Conservation (phyloP, 1,284 basidiomycete genomes). For the Phellopilus nigrolimitatus region DNA sequence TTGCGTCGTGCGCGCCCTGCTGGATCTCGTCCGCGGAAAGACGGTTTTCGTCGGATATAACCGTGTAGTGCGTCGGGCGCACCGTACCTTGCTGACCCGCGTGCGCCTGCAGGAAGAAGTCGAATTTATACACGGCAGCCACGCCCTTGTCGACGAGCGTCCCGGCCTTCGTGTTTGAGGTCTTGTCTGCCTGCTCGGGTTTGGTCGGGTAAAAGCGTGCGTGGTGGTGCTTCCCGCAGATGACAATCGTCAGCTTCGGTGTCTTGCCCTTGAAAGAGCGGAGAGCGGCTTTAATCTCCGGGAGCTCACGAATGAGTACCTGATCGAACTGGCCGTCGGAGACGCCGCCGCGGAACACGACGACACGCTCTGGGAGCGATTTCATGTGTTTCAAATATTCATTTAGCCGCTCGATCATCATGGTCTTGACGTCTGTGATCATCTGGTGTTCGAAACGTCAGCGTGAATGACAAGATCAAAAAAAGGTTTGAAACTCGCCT, state of each 20-base stretch:
- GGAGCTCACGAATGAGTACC: constrained; percentile 53
- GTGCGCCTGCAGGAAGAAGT: constrained; percentile 78
- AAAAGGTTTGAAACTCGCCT: constrained; percentile 50
- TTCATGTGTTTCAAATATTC: constrained; percentile 51
- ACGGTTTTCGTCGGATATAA: constrained; percentile 67
- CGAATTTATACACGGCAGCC: constrained; percentile 66
- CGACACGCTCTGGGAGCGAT: constrained; percentile 53
- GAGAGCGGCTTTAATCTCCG: constrained; percentile 53
- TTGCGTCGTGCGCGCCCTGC: constrained; percentile 56
- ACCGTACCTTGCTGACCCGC: constrained; percentile 62
- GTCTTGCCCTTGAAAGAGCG: constrained; percentile 48
- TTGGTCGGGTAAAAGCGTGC: constrained; percentile 59
- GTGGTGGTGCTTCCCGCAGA: constrained; percentile 79
- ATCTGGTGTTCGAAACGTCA: constrained; percentile 47
- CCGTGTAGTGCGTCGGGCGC: constrained; percentile 67
- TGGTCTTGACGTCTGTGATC: constrained; percentile 55
- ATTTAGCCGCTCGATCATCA: constrained; percentile 66
- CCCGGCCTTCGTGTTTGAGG: constrained; percentile 70
- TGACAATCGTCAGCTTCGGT: constrained; percentile 64
- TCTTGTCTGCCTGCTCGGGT: constrained; percentile 43
- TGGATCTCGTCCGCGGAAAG: constrained; percentile 65
- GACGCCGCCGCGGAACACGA: constrained; percentile 73
- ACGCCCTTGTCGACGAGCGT: constrained; percentile 73
- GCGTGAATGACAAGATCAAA: background rate
- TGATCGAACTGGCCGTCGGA: constrained; percentile 70